Percentiles rank a stretch among this genome's conserved stretches.
phyloP scores from a whole-genome alignment of 2,329 filamentous ascomycete species.

The Ambrosiella cleistominuta region DNA sequence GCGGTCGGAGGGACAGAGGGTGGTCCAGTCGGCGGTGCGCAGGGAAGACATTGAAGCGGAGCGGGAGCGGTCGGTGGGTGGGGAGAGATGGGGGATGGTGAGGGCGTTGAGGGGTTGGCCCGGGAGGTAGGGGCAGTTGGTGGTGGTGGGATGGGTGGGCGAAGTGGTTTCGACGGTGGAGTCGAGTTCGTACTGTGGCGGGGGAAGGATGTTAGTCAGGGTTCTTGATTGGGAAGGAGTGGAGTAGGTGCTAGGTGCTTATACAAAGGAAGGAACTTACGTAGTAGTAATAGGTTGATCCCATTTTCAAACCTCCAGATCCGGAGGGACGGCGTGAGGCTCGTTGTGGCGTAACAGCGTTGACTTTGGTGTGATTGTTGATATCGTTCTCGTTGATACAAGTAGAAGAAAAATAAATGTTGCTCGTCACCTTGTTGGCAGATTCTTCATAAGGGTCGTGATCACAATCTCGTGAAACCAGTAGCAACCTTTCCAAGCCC shows the following conservation, averaged over 20 bases:
- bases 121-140: conserved; percentile 66
- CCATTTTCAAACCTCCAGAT: conserved; percentile 69
- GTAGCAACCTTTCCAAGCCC: conserved; percentile 77
- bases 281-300: conserved; percentile 89
- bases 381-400: not conserved
- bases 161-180: conserved; percentile 63
- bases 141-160: conserved; percentile 53
- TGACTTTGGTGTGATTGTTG: not conserved
- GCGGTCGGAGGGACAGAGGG: conserved; percentile 62
- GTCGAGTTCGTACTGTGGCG: conserved; percentile 59
- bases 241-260: not conserved
- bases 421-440: not conserved
- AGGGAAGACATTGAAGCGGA: conserved; percentile 50
- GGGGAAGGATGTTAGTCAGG: not conserved
- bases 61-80: conserved; percentile 41
- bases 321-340: not conserved
- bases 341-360: not conserved
- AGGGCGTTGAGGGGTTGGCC: conserved; percentile 77
- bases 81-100: conserved; percentile 46
- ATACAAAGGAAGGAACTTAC: conserved; percentile 32
- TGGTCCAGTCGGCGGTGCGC: conserved; percentile 42
- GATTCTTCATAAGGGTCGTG: conserved; percentile 22
- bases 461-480: conserved; percentile 68
- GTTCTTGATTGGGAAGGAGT: not conserved
- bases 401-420: not conserved